phyloP scores from a whole-genome alignment of 176 grass and related monocot genomes.

The Lolium multiflorum region DNA sequence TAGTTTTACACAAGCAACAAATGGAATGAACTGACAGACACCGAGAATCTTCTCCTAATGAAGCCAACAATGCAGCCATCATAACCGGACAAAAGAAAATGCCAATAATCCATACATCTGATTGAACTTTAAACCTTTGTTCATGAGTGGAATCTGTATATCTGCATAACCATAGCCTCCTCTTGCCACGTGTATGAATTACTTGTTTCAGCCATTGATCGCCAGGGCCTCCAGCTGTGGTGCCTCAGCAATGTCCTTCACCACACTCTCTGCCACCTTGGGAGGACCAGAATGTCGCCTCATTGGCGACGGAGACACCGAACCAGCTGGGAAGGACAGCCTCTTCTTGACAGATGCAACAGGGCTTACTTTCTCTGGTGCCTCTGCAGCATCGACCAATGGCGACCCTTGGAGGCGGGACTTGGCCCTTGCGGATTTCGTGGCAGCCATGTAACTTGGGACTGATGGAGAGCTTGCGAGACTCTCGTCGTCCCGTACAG shows the following conservation, averaged over 20 bases:
- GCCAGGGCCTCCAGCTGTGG: constrained; percentile 42
- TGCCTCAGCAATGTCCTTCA: constrained; percentile 43
- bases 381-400: constrained; percentile 51
- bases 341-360: constrained; percentile 70
- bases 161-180: constrained; percentile 38
- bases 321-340: constrained; percentile 75
- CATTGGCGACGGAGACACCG: constrained; percentile 47
- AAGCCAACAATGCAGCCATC: constrained; percentile 25
- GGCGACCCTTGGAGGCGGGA: constrained; percentile 62
- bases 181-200: constrained; percentile 15
- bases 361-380: constrained; percentile 60
- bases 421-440: constrained; percentile 85
- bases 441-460: constrained; percentile 91
- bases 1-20: constrained; percentile 61
- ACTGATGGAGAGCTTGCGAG: constrained; percentile 64
- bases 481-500: constrained; percentile 73
- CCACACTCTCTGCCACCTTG: constrained; percentile 59
- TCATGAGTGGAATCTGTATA: constrained; percentile 40
- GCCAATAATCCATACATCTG: constrained; percentile 27
- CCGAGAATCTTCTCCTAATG: constrained; percentile 36
- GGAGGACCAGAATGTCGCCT: constrained; percentile 86
- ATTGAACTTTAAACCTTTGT: constrained; percentile 35
- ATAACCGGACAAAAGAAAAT: constrained; percentile 36
- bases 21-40: constrained; percentile 47
- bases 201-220: constrained; percentile 43